These are phyloP conservation scores for Rhododendron ovatum DNA, from an alignment of 148 eudicot species.

Conservation along the genomic window DNA sequence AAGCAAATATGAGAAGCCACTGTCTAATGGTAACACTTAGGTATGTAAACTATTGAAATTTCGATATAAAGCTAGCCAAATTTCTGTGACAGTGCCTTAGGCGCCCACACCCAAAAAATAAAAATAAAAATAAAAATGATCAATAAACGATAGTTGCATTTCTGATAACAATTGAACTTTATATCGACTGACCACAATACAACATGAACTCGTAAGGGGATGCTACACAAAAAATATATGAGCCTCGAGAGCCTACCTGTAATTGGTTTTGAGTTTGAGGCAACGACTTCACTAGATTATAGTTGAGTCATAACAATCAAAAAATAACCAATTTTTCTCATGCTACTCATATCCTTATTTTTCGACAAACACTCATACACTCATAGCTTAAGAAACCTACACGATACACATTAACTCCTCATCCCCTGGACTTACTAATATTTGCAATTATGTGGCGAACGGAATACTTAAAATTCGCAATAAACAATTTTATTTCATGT, in stretches of 20 bases:
- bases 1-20: too few relatives aligned
- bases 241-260: not conserved
- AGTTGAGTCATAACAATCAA: not conserved
- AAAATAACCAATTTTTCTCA: not conserved
- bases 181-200: not conserved
- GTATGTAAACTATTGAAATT: too few relatives aligned
- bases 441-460: not conserved
- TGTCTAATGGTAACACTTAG: too few relatives aligned
- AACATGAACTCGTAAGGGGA: not conserved
- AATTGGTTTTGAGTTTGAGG: not conserved
- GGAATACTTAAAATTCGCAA: not conserved
- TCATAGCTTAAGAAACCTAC: not conserved
- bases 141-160: not conserved
- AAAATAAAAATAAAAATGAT: not conserved
- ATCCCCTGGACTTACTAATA: not conserved
- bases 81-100: not conserved
- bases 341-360: not conserved
- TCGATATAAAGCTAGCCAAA: not conserved
- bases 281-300: too few relatives aligned
- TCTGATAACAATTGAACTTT: not conserved
- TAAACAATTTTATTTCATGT: too few relatives aligned
- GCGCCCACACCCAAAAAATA: not conserved
- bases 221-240: not conserved
- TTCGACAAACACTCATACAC: not conserved
- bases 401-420: not conserved